Evolutionary conservation across 306 rosid genomes (phyloP), one percentile per base, ranked within the genome.

Genomic region (Lithocarpus polystachyus): DNA sequence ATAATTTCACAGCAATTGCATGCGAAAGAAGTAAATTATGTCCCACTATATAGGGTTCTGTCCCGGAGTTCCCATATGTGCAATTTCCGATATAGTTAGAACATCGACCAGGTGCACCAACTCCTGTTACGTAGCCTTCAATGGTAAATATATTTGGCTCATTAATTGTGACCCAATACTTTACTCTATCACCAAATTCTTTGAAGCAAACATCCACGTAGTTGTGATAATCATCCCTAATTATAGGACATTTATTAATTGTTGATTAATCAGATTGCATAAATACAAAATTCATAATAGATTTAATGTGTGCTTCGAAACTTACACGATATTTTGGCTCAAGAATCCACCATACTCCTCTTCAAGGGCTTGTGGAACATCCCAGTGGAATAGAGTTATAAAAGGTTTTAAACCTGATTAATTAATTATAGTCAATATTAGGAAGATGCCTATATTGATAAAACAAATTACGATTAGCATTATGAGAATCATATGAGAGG

Each of bases 121-220:
- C 68, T 10, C 94, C 96, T 19, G 2, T 56, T 68, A 79, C 72
- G 75, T 89, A 89, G 28, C 90, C 92, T 3, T 0, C 6, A 1
- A 75, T 55, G 40, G 71, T 80, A 67, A 80, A 80, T 3, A 76
- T 69, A n/a, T 71, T 22, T 22, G 96, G 96, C 80, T 91, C 95
- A 26, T 91, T 91, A 40, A 87, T 26, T 2, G 95, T 89, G 61
- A 91, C 79, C 96, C 96, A 91, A 69, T 87, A 85, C 86, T 91
- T 91, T 51, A 91, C 92, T 55, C 89, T 79, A 76, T 91, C 91
- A 9, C 95, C 95, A 64, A 91, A 91, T 62, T 86, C 85, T 83
- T 81, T 77, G 40, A 83, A 91, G 76, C 95, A 91, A 2, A 91
- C 56, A 20, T 91, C 91, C 62, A 88, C 92, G 71, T 87, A 90